Evolutionary conservation across 2,329 filamentous ascomycete species (phyloP), one percentile per base, ranked within the genome.

Genomic region (Colletotrichum orbiculare): DNA sequence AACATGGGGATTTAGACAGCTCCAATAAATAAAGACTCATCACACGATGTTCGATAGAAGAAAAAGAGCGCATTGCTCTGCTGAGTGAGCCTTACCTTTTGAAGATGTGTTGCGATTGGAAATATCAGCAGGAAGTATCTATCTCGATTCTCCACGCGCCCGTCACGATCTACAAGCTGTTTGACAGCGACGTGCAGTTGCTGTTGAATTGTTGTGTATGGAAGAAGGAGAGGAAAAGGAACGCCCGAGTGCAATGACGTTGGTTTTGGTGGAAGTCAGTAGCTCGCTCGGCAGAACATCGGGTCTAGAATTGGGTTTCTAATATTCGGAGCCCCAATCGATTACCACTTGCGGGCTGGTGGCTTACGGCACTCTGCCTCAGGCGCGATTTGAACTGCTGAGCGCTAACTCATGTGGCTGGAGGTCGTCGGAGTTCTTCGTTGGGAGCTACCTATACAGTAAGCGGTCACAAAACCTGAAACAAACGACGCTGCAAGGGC

Each of bases 1-100:
- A 85, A 83, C 88, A 90, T 79, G 75, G 76, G 76, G 82, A 86
- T 79, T 85, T 80, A 88, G 90, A 92, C 89, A 92, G 90, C 90
- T 92, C 90, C 90, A 92, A 92, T 92, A 91, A 81, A 75, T 73
- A 69, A 73, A 70, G 49, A 59, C 71, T 80, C 82, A 84, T 85
- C 83, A 85, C 58, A 52, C 38, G 45, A 65, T 46, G 60, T 49
- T 56, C 43, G 39, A 45, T 25, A 15, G 49, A 41, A 12, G 15
- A 13, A 25, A 25, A 25, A 25, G 25, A 25, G 25, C 25, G 25
- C 25, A 25, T 42, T 25, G 46, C 15, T 49, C 69, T 25, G 54
- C 47, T 42, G 42, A 60, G 38, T 33, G 39, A 41, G 41, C 37
- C 62, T 62, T 62, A 65, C 62, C 62, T 62, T 62, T 53, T 52